Conservation (phyloP, 2,329 filamentous ascomycete genomes). For the Eurotiales sp. region DNA sequence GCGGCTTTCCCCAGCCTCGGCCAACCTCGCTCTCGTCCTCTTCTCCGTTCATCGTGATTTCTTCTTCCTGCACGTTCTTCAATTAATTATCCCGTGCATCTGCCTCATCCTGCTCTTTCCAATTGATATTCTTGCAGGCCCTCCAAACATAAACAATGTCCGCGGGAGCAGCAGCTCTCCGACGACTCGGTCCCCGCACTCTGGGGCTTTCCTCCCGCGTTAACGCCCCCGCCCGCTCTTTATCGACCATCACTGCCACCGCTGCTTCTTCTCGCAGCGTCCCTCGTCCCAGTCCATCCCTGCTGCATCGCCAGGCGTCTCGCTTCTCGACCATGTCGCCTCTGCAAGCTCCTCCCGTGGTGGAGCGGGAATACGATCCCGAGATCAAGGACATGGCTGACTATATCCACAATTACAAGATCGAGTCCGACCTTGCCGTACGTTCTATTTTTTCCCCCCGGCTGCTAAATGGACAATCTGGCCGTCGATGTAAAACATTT, state of each 20-base stretch:
- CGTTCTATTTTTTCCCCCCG: constrained; percentile 32
- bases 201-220: constrained; percentile 45
- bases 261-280: too few relatives aligned
- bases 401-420: constrained; percentile 89
- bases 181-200: constrained; percentile 38
- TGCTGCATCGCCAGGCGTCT: constrained; percentile 19
- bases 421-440: constrained; percentile 90
- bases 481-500: too few relatives aligned
- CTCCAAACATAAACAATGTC: constrained; percentile 27
- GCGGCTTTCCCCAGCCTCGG: constrained; percentile 10
- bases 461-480: neutral
- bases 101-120: too few relatives aligned
- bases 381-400: constrained; percentile 93
- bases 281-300: neutral
- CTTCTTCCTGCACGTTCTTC: too few relatives aligned
- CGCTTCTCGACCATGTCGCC: constrained; percentile 43
- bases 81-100: too few relatives aligned
- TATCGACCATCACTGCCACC: constrained; percentile 21
- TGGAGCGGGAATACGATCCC: constrained; percentile 67
- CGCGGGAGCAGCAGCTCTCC: constrained; percentile 37
- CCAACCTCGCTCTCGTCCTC: neutral
- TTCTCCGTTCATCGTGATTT: neutral
- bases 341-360: constrained; percentile 31
- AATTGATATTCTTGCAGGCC: constrained; percentile 2
- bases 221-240: constrained; percentile 37